Evolutionary conservation across 352 stramenopile genomes (phyloP).

Genomic region (Phytophthora sp.): DNA sequence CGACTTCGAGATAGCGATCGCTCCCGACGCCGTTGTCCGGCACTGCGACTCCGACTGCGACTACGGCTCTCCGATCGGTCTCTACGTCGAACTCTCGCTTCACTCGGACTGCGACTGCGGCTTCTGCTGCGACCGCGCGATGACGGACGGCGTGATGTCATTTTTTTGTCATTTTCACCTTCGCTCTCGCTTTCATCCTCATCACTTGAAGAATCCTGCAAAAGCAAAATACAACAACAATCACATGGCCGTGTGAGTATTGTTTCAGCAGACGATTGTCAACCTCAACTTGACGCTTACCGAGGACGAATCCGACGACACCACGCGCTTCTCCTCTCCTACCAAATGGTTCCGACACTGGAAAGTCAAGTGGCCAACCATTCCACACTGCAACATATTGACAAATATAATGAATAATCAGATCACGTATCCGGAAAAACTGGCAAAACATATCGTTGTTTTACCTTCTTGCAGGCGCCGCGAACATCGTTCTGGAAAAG

Average conservation of each 20-base stretch:
- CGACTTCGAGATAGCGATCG: constrained; percentile 25
- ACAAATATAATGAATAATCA: constrained; percentile 15
- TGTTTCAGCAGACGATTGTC: constrained; percentile 4
- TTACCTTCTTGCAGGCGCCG: constrained; percentile 86
- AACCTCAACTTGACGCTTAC: constrained; percentile 29
- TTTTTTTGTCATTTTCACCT: constrained; percentile 25
- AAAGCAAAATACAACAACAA: constrained; percentile 9
- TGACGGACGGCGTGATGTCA: constrained; percentile 24
- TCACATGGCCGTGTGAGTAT: constrained; percentile 10
- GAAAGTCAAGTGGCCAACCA: constrained; percentile 92
- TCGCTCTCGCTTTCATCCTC: constrained; percentile 50
- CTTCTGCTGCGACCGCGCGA: constrained; percentile 41
- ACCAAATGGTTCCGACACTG: constrained; percentile 88
- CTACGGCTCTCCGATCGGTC: constrained; percentile 30
- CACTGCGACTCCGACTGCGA: constrained; percentile 29
- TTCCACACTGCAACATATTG: constrained; percentile 64
- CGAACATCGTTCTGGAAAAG: constrained; percentile 67
- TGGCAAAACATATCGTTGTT: background rate
- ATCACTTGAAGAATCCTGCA: constrained; percentile 53
- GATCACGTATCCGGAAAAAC: background rate
- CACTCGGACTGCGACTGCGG: constrained; percentile 42
- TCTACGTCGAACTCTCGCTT: constrained; percentile 20
- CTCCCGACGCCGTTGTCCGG: constrained; percentile 24
- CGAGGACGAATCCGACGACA: constrained; percentile 43
- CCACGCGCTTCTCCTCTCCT: constrained; percentile 46